These are phyloP conservation scores for Colletotrichum tanaceti DNA, from an alignment of 2,329 filamentous ascomycete species.

Conservation along the genomic window DNA sequence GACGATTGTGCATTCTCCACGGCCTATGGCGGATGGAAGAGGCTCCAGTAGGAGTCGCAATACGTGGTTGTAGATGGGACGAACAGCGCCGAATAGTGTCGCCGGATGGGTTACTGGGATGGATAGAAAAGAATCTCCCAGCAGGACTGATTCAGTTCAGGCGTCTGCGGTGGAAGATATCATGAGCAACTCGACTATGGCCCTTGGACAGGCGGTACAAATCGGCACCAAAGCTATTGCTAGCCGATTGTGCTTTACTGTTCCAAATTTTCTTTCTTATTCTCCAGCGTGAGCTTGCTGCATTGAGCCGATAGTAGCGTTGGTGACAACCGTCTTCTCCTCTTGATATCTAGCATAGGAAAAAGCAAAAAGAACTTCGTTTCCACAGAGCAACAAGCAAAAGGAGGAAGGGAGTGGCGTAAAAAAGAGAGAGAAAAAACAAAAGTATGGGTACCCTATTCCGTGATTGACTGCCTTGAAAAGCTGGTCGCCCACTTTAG, in stretches of 20 bases:
- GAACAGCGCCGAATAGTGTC: conserved; percentile 21
- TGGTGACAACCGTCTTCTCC: conserved; percentile 3
- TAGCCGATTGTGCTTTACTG: neutral
- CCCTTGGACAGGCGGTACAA: conserved; percentile 1
- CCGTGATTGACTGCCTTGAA: neutral
- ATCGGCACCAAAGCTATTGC: conserved; percentile 3
- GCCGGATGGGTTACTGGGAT: conserved; percentile 5
- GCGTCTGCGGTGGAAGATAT: conserved; percentile 25
- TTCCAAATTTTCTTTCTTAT: neutral
- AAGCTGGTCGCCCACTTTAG: neutral
- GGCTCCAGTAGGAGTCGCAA: conserved; percentile 13
- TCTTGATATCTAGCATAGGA: conserved; percentile 8
- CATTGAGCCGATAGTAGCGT: neutral
- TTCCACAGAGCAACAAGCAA: neutral
- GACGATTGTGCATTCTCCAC: conserved; percentile 31
- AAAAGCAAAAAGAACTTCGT: conserved; percentile 27
- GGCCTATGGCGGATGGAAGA: conserved; percentile 20
- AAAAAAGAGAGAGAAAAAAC: no score
- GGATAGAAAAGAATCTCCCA: conserved; percentile 2
- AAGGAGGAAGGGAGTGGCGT: no score
- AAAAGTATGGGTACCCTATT: neutral
- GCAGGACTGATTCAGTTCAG: conserved; percentile 12
- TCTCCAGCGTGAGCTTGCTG: neutral
- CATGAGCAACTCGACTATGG: conserved; percentile 18
- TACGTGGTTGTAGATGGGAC: conserved; percentile 3